Evolutionary conservation across 345 rosid species (phyloP).

Genomic region (Lepidium aucheri): DNA sequence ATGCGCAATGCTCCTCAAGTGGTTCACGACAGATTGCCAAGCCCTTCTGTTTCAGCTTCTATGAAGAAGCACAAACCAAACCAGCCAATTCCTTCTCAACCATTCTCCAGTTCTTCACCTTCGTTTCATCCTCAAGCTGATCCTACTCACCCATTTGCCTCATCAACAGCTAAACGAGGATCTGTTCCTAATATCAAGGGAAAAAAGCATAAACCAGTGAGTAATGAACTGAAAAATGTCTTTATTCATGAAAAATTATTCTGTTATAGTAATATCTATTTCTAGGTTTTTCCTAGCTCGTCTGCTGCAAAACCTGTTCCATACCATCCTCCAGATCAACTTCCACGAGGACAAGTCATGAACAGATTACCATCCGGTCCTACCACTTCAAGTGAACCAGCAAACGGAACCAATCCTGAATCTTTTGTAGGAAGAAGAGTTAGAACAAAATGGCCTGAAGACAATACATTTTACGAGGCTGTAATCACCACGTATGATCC

Average conservation of each 20-base stretch:
- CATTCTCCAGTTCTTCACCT: constrained; percentile 51
- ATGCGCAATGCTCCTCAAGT: constrained; percentile 41
- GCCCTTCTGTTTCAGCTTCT: constrained; percentile 72
- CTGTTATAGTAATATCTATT: constrained; percentile 3
- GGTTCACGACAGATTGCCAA: constrained; percentile 60
- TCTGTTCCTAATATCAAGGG: constrained; percentile 47
- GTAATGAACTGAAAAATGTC: constrained; percentile 19
- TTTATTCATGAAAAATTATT: not conserved
- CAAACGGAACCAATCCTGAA: constrained; percentile 41
- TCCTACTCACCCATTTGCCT: constrained; percentile 49
- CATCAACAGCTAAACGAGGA: constrained; percentile 54
- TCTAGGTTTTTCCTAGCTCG: constrained; percentile 52
- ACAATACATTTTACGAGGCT: constrained; percentile 89
- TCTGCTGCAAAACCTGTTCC: constrained; percentile 50
- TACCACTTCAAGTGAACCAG: constrained; percentile 34
- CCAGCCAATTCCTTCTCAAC: constrained; percentile 49
- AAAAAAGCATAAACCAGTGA: constrained; percentile 71
- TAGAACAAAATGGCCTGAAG: constrained; percentile 89
- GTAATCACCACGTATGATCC: constrained; percentile 60
- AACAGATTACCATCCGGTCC: constrained; percentile 50
- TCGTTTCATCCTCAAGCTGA: constrained; percentile 55
- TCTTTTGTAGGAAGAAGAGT: constrained; percentile 62
- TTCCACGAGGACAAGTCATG: constrained; percentile 50
- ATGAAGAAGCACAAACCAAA: constrained; percentile 64
- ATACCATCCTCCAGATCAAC: constrained; percentile 48